A percentile compares a stretch with the other conserved stretches of the same genome.
phyloP scores from a whole-genome alignment of 2,329 filamentous ascomycete species.

The Verticillium tricorpus region DNA sequence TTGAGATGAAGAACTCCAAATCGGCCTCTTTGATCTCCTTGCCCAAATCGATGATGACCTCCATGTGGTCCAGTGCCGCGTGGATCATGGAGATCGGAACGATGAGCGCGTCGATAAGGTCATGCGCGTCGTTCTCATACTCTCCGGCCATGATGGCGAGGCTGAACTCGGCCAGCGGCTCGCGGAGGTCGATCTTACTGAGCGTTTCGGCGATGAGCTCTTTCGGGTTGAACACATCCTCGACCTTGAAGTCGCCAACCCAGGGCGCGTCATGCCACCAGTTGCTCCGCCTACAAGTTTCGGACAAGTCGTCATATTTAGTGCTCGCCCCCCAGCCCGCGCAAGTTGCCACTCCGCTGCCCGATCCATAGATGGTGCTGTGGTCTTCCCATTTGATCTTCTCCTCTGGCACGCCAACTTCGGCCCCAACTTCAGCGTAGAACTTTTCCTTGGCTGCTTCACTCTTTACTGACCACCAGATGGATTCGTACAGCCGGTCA shows the following conservation, averaged over 20 bases:
- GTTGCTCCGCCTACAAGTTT: neutral
- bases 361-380: neutral
- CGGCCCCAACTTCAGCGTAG: neutral
- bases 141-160: neutral
- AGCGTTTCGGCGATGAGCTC: slow-evolving; percentile 3
- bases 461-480: neutral
- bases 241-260: slow-evolving; percentile 1
- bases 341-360: too few relatives aligned
- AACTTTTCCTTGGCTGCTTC: neutral
- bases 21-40: slow-evolving; percentile 10
- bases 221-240: slow-evolving; percentile 8
- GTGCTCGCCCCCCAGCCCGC: too few relatives aligned
- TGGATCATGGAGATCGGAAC: slow-evolving; percentile 9
- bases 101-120: slow-evolving; percentile 5
- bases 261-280: slow-evolving; percentile 2
- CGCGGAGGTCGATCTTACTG: neutral
- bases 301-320: too few relatives aligned
- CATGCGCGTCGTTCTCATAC: slow-evolving; percentile 3
- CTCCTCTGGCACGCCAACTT: neutral
- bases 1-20: slow-evolving; percentile 8
- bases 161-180: neutral
- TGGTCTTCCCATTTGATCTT: too few relatives aligned
- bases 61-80: slow-evolving; percentile 6
- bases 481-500: neutral
- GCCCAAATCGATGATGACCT: slow-evolving; percentile 9